Percentiles rank a stretch among this genome's conserved stretches.
phyloP scores from a whole-genome alignment of 768 basidiomycete genomes.

The Heimioporus sp. region DNA sequence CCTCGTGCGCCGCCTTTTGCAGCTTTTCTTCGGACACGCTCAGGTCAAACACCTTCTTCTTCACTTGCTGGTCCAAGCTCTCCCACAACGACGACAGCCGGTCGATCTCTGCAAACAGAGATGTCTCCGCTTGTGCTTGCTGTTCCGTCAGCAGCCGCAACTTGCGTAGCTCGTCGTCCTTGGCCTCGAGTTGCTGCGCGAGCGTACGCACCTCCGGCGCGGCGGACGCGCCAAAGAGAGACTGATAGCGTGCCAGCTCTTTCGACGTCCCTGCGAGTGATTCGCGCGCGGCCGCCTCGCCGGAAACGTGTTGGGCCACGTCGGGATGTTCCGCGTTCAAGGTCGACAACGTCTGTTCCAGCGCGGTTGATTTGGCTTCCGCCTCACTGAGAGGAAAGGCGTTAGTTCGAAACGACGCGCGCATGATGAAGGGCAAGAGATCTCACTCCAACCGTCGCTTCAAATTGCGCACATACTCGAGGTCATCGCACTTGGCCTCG shows the following conservation, averaged over 20 bases:
- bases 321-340: conserved; percentile 54
- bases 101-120: conserved; percentile 83
- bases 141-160: conserved; percentile 65
- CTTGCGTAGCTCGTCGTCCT: conserved; percentile 65
- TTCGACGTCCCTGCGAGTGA: conserved; percentile 44
- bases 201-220: conserved; percentile 52
- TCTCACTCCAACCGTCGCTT: conserved; percentile 57
- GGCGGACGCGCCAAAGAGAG: conserved; percentile 58
- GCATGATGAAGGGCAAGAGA: no score
- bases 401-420: no score
- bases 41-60: conserved; percentile 86
- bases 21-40: conserved; percentile 69
- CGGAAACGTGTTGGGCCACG: conserved; percentile 44
- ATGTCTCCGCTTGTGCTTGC: conserved; percentile 63
- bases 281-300: conserved; percentile 50
- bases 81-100: conserved; percentile 88
- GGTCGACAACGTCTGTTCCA: conserved; percentile 48
- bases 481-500: conserved; percentile 50
- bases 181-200: conserved; percentile 52
- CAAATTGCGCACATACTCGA: conserved; percentile 50
- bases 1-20: conserved; percentile 64
- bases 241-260: conserved; percentile 60
- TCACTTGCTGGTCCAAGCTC: conserved; percentile 71
- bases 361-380: conserved; percentile 46
- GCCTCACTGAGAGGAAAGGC: conserved; percentile 43